A percentile compares a stretch with the other conserved stretches of the same genome.
phyloP scores from a whole-genome alignment of 2,329 filamentous ascomycete genomes.

The Rhynchosporium agropyri region DNA sequence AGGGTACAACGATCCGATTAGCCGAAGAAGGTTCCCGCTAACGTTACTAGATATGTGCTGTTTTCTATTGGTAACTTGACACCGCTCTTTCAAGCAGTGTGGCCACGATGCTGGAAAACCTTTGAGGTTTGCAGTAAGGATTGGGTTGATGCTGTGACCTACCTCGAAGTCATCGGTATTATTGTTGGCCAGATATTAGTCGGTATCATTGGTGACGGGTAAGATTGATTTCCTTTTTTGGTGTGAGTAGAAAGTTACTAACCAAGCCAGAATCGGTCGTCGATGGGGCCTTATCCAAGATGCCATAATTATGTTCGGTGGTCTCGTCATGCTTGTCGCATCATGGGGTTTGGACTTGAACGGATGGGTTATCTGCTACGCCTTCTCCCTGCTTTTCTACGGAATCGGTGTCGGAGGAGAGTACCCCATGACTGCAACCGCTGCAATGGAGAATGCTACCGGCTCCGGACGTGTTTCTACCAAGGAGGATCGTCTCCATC shows the following conservation, averaged over 20 bases:
- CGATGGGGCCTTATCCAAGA: constrained; percentile 97
- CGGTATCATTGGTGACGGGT: constrained; percentile 75
- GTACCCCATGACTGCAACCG: constrained; percentile 96
- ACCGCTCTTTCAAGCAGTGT: constrained; percentile 76
- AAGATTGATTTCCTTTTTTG: constrained; percentile 23
- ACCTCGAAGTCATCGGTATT: constrained; percentile 92
- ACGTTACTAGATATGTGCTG: constrained; percentile 73
- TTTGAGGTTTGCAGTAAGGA: constrained; percentile 70
- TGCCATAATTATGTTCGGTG: constrained; percentile 90
- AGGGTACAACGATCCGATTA: constrained; percentile 52
- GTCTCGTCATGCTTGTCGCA: constrained; percentile 87
- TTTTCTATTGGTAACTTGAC: constrained; percentile 96
- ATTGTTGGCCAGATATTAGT: constrained; percentile 91
- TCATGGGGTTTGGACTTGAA: constrained; percentile 86
- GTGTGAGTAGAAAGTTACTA: not conserved
- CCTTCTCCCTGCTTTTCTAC: constrained; percentile 93
- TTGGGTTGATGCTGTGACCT: constrained; percentile 84
- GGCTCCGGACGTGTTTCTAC: constrained; percentile 87
- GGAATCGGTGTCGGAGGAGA: constrained; percentile 78
- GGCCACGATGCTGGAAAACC: constrained; percentile 75
- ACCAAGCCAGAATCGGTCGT: constrained; percentile 70
- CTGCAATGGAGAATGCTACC: constrained; percentile 89
- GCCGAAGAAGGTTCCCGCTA: constrained; percentile 16
- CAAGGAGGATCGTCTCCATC: constrained; percentile 89
- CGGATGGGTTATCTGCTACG: constrained; percentile 97